These are phyloP conservation scores for Daldinia bambusicola DNA, from an alignment of 495 filamentous ascomycete genomes.

Conservation along the genomic window DNA sequence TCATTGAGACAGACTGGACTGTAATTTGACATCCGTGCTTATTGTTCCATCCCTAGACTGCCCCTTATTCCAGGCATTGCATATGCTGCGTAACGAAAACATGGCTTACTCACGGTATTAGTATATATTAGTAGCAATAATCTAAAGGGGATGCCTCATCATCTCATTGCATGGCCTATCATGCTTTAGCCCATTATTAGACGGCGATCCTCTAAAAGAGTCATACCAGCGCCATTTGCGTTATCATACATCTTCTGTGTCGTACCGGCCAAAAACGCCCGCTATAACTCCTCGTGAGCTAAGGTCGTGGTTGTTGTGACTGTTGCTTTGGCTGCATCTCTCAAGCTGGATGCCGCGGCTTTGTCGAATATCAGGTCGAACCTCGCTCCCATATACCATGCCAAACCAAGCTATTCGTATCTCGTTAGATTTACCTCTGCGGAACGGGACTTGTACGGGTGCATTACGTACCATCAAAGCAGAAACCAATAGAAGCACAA, in stretches of 20 bases:
- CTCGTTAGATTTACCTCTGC: conserved; percentile 20
- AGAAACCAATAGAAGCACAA: conserved; percentile 52
- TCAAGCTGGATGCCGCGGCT: conserved; percentile 44
- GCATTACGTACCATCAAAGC: conserved; percentile 57
- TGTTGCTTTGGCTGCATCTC: conserved; percentile 40
- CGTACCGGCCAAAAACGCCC: conserved; percentile 10
- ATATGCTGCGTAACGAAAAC: neutral
- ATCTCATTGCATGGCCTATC: conserved; percentile 9
- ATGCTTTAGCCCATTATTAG: conserved; percentile 19
- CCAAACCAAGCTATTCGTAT: conserved; percentile 66
- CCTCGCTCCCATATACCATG: conserved; percentile 72
- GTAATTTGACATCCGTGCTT: conserved; percentile 99
- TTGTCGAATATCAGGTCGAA: conserved; percentile 62
- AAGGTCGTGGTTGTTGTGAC: conserved; percentile 33
- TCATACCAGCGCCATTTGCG: conserved; percentile 5
- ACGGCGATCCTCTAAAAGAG: conserved; percentile 9
- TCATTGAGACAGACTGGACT: conserved; percentile 80
- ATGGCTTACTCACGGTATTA: conserved; percentile 31
- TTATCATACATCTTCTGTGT: conserved; percentile 16
- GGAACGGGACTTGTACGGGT: neutral
- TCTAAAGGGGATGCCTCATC: conserved; percentile 12
- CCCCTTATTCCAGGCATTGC: neutral
- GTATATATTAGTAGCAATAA: conserved; percentile 37
- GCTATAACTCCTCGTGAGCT: conserved; percentile 58
- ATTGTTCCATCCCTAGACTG: conserved; percentile 4